Evolutionary conservation across 495 filamentous ascomycete genomes (phyloP).

Genomic region (Pseudoneurospora amorphoporcata): DNA sequence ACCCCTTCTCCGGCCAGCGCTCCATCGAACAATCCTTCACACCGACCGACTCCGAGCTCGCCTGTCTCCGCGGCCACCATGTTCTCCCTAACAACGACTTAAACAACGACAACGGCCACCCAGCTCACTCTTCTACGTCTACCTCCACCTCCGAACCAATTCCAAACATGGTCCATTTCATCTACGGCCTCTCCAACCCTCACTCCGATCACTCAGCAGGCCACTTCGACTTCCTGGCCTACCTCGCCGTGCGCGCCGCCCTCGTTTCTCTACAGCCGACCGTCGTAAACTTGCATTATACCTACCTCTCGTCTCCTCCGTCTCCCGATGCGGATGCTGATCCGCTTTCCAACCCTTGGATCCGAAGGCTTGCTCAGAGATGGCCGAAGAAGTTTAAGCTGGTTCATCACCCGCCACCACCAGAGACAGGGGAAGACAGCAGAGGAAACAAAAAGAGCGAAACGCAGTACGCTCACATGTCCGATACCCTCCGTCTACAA

Average conservation of each 20-base stretch:
- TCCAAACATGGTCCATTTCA: slow-evolving; percentile 39
- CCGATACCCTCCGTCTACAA: slow-evolving; percentile 35
- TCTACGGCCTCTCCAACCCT: slow-evolving; percentile 33
- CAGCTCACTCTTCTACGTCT: background rate
- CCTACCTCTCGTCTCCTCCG: slow-evolving; percentile 30
- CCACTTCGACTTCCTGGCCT: slow-evolving; percentile 35
- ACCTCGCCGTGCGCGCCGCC: slow-evolving; percentile 35
- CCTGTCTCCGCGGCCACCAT: slow-evolving; percentile 21
- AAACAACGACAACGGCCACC: background rate
- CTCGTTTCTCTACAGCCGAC: slow-evolving; percentile 33
- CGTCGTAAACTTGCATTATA: slow-evolving; percentile 34
- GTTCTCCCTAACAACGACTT: slow-evolving; percentile 1
- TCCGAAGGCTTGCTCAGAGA: slow-evolving; percentile 18
- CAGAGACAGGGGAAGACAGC: background rate
- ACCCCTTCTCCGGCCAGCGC: slow-evolving; percentile 32
- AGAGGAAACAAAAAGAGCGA: slow-evolving; percentile 2
- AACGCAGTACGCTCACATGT: slow-evolving; percentile 29
- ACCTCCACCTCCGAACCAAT: slow-evolving; percentile 23
- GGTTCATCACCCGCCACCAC: slow-evolving; percentile 28
- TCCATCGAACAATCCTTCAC: slow-evolving; percentile 29
- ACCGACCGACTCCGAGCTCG: slow-evolving; percentile 25
- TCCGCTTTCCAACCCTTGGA: slow-evolving; percentile 33
- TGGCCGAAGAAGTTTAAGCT: slow-evolving; percentile 26
- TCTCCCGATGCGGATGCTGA: slow-evolving; percentile 25
- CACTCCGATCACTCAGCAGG: slow-evolving; percentile 24